Conservation (phyloP, 2,329 filamentous ascomycete species). For the Rutstroemia sydowiana region DNA sequence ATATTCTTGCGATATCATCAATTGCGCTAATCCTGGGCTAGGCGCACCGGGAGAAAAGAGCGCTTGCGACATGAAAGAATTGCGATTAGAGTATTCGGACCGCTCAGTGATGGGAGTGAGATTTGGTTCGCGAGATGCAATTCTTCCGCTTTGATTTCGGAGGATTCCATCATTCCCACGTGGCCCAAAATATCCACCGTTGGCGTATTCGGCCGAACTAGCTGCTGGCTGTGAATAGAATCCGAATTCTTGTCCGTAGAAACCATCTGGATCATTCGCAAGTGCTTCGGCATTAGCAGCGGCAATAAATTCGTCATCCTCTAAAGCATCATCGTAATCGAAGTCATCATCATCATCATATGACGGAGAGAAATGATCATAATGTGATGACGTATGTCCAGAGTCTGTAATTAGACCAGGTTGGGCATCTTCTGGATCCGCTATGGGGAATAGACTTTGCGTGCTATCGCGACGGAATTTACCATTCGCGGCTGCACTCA, state of each 20-base stretch:
- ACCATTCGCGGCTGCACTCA: slow-evolving; percentile 66
- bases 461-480: slow-evolving; percentile 57
- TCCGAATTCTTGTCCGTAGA: slow-evolving; percentile 93
- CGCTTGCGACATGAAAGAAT: slow-evolving; percentile 60
- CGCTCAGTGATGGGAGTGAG: slow-evolving; percentile 93
- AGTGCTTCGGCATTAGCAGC: slow-evolving; percentile 91
- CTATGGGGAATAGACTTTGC: slow-evolving; percentile 16
- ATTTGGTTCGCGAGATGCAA: slow-evolving; percentile 77
- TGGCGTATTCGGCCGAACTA: slow-evolving; percentile 47
- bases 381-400: slow-evolving; percentile 29
- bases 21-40: slow-evolving; percentile 69
- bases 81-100: slow-evolving; percentile 92
- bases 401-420: slow-evolving; percentile 35
- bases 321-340: slow-evolving; percentile 56
- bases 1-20: slow-evolving; percentile 51
- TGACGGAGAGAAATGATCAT: slow-evolving; percentile 28
- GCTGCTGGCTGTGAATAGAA: slow-evolving; percentile 68
- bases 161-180: slow-evolving; percentile 53
- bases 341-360: slow-evolving; percentile 41
- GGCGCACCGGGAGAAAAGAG: slow-evolving; percentile 21
- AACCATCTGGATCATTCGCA: slow-evolving; percentile 85
- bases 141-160: slow-evolving; percentile 64
- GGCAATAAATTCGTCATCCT: slow-evolving; percentile 87
- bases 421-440: slow-evolving; percentile 26
- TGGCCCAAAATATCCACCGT: slow-evolving; percentile 85